phyloP scores from a whole-genome alignment of 192 early-diverging fungal species.

The Coemansia guatemalensis region DNA sequence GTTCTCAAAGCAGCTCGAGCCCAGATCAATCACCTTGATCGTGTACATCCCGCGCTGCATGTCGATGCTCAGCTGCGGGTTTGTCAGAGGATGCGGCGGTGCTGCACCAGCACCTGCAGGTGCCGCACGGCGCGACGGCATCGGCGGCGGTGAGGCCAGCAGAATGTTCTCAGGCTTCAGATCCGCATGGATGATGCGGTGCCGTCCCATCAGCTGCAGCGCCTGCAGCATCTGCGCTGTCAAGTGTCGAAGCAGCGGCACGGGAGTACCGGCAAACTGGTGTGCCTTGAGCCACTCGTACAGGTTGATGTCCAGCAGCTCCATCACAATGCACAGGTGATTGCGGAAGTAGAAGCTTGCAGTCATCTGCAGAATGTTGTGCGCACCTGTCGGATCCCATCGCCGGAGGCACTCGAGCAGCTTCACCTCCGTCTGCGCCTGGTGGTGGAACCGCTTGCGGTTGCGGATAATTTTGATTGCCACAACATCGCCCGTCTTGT shows the following conservation, averaged over 20 bases:
- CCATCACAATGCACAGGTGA: slow-evolving; percentile 94
- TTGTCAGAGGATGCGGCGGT: slow-evolving; percentile 38
- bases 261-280: slow-evolving; percentile 77
- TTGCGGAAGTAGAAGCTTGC: slow-evolving; percentile 93
- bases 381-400: slow-evolving; percentile 80
- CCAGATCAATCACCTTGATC: slow-evolving; percentile 99
- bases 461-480: slow-evolving; percentile 96
- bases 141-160: slow-evolving; percentile 64
- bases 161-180: slow-evolving; percentile 96
- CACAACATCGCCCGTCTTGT: slow-evolving; percentile 81
- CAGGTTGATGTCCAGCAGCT: slow-evolving; percentile 90
- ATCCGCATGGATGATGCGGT: slow-evolving; percentile 92
- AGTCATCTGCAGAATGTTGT: slow-evolving; percentile 84
- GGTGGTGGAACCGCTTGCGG: slow-evolving; percentile 94
- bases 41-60: slow-evolving; percentile 52
- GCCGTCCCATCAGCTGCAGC: slow-evolving; percentile 66
- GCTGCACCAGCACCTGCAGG: slow-evolving; percentile 23
- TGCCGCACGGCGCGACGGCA: slow-evolving; percentile 35
- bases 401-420: slow-evolving; percentile 81
- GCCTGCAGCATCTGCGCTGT: slow-evolving; percentile 83
- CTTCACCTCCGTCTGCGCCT: slow-evolving; percentile 92
- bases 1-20: slow-evolving; percentile 88
- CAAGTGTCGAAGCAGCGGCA: slow-evolving; percentile 54
- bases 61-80: slow-evolving; percentile 41
- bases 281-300: slow-evolving; percentile 97